Evolutionary conservation across 2,329 filamentous ascomycete species (phyloP), one percentile per base, ranked within the genome.

Genomic region (Sarocladium kiliense): DNA sequence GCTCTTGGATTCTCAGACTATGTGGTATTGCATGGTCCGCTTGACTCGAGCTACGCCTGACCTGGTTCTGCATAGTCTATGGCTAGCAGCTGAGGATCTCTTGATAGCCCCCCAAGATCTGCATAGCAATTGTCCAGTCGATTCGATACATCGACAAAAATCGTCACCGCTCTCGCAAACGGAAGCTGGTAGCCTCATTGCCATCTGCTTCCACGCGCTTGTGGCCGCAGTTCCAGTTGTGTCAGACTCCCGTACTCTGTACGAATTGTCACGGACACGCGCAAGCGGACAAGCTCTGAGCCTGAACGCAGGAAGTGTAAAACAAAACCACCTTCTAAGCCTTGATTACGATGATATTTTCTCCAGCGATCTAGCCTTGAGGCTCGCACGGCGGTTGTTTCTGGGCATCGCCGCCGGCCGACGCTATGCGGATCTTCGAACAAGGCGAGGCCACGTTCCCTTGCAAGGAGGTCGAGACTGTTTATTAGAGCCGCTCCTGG

Each of bases 321-420:
- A 25, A 25, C 41, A 45, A 19, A 45, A 45, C 21, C 41, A 21
- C 3, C 5, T 19, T 10, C 34, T 53, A n/a, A 39, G 19, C 25
- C 71, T 86, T 5, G 74, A 81, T 55, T 86, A 85, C 56, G 80
- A 87, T 58, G 84, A 87, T 61, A 76, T 76, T 1, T 86, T 87
- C 56, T 81, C 81, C 0, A 76, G 86, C 60, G 79, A 80, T n/a
- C 67, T 85, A 36, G 80, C 81, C 7, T 61, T 86, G 53, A 76
- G 83, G 50, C 67, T 87, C 47, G 84, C 83, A 3, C 73, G 78
- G 27, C 74, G 84, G 51, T 59, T 87, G 0, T 81, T 86, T 57
- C 73, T 80, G 30, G 82, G 81, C 5, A 78, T 87, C 12, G 72
- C 75, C 1, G 74, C 78, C 1, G 74, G 79, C 2, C 73, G 74